Conservation (phyloP, 345 rosid genomes). For the Acer saccharum region DNA sequence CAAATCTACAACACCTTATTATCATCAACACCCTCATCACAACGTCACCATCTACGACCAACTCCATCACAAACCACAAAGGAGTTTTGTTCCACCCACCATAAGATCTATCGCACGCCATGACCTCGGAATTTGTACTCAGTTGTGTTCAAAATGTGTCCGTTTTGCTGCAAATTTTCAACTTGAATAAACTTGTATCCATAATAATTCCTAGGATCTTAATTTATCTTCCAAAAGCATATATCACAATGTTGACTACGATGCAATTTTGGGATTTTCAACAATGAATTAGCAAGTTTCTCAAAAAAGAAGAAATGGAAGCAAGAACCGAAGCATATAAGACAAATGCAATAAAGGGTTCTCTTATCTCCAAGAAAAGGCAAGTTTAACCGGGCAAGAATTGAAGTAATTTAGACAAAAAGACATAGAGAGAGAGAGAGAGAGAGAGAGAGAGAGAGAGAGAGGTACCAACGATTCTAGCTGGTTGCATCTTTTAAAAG, state of each 20-base stretch:
- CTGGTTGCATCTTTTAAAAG: too few species aligned
- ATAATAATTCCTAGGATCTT: not conserved
- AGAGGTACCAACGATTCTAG: not conserved
- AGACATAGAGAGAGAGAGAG: conserved; percentile 1
- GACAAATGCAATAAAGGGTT: not conserved
- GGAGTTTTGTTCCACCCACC: too few species aligned
- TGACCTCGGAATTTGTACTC: too few species aligned
- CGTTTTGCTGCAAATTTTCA: not conserved
- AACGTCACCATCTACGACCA: too few species aligned
- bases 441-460: conserved; percentile 10
- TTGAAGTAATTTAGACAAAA: not conserved
- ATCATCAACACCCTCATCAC: too few species aligned
- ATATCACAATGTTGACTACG: not conserved
- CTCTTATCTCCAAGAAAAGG: not conserved
- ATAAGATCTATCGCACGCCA: too few species aligned
- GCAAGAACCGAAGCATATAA: not conserved
- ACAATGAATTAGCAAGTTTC: not conserved
- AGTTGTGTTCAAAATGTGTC: too few species aligned
- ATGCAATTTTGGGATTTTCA: not conserved
- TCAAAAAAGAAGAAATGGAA: not conserved
- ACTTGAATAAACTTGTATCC: not conserved
- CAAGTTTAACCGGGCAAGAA: not conserved
- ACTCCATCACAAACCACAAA: too few species aligned
- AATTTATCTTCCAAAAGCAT: not conserved
- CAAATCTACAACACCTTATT: too few species aligned